phyloP scores from a whole-genome alignment of 129 eudicot species.

The Deinandra increscens region DNA sequence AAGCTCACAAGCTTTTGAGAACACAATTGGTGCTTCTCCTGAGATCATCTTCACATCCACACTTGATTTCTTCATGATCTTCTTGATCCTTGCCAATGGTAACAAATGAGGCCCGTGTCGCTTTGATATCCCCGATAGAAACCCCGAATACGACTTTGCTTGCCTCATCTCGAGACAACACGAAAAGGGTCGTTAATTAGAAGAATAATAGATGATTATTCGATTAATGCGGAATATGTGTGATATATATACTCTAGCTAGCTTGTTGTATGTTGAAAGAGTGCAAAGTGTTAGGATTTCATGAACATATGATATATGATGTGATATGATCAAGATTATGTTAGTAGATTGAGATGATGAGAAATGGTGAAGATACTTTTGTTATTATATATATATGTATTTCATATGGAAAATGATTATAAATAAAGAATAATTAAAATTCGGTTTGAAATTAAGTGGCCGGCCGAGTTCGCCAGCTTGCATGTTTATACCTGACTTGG shows the following conservation, averaged over 20 bases:
- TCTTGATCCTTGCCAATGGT: conserved; percentile 82
- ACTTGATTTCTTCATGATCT: conserved; percentile 79
- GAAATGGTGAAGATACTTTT: conserved; percentile 1
- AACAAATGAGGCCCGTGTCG: conserved; percentile 58
- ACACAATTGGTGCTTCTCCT: conserved; percentile 77
- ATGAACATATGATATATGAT: conserved; percentile 1
- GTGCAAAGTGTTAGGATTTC: background rate
- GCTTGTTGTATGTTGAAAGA: too few species aligned
- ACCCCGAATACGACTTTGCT: conserved; percentile 58
- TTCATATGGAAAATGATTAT: background rate
- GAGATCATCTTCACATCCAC: conserved; percentile 83
- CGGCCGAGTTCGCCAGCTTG: conserved; percentile 34
- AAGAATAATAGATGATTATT: background rate
- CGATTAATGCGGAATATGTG: too few species aligned
- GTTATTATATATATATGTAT: conserved; percentile 15
- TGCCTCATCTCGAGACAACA: conserved; percentile 50
- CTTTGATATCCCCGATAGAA: conserved; percentile 48
- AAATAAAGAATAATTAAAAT: background rate
- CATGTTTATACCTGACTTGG: conserved; percentile 21
- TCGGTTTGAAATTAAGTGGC: conserved; percentile 22
- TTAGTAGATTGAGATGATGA: conserved; percentile 18
- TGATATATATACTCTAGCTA: too few species aligned
- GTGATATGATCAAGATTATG: conserved; percentile 15
- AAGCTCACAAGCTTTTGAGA: conserved; percentile 74
- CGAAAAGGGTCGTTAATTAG: background rate